Evolutionary conservation across 2,329 filamentous ascomycete genomes (phyloP), one percentile per base, ranked within the genome.

Genomic region (Fusarium penzigii): DNA sequence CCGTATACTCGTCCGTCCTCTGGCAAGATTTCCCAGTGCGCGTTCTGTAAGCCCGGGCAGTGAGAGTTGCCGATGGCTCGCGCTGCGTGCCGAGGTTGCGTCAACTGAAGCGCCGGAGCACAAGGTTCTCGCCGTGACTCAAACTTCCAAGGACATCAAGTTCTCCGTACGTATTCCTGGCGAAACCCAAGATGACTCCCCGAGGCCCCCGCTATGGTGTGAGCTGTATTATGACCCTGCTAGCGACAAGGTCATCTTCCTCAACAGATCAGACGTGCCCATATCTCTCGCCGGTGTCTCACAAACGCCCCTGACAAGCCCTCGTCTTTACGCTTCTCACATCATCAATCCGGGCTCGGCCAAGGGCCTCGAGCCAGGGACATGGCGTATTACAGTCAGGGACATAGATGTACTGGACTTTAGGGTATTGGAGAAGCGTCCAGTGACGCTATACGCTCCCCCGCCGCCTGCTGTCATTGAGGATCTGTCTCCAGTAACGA

Each of bases 201-300:
- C 71, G 8, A 70, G 77, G 14, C 79, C 79, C 14, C 75, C 78
- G 5, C 61, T 84, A n/a, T 83, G 78, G 78, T 84, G 80, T 65
- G 80, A 84, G 65, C 70, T 85, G 36, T 84, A 83, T 60, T 84
- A 84, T 58, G 79, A 84, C 65, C 81, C 82, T 14, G 72, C 76
- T 56, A 83, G 81, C 68, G 81, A 84, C 64, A 78, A 79, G 65
- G 75, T 82, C 59, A 81, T 84, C 52, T 75, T 84, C 25, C 66
- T 77, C 46, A 85, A 84, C 66, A 75, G 73, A 51, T 83, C 81
- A 14, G 78, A 83, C 38, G 72, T 78, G 2, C 81, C 81, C 41
- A 78, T 84, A 48, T 70, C 70, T 20, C 70, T 85, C 29, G 72
- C 75, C 17, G 73, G 76, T 47, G 62, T 78, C 47, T 79, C 77